Percentiles rank a stretch among this genome's conserved stretches.
Conservation (phyloP, 768 basidiomycete genomes). For the Trametes sanguinea region DNA sequence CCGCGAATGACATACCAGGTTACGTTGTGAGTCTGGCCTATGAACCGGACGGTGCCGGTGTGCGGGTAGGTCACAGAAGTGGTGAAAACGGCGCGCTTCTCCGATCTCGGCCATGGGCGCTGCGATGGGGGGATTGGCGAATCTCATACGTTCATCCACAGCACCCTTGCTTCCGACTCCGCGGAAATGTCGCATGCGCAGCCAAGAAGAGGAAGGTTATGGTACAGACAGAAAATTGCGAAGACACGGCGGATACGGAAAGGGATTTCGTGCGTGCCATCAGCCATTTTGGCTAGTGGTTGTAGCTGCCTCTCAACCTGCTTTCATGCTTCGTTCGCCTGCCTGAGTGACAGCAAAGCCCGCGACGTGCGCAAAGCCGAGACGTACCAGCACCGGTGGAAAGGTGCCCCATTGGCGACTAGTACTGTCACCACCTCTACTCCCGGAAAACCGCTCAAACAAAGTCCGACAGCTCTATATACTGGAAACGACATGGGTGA, state of each 20-base stretch:
- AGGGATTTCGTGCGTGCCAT: not conserved
- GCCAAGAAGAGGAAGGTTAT: conserved; percentile 1
- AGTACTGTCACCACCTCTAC: too few species aligned
- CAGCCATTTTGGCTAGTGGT: conserved; percentile 5
- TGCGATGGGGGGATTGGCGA: conserved; percentile 15
- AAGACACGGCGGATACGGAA: conserved; percentile 13
- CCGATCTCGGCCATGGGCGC: conserved; percentile 6
- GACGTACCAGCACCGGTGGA: too few species aligned
- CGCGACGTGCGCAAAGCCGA: too few species aligned
- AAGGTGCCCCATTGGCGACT: too few species aligned
- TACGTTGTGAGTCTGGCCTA: conserved; percentile 25
- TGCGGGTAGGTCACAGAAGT: conserved; percentile 24
- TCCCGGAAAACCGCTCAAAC: too few species aligned
- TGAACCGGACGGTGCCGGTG: conserved; percentile 24
- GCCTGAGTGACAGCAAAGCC: too few species aligned
- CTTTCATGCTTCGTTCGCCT: not conserved
- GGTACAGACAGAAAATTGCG: conserved; percentile 5
- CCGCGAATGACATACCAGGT: conserved; percentile 19
- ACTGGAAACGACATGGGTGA: too few species aligned
- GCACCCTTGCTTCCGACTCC: too few species aligned
- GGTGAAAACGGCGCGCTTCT: conserved; percentile 21
- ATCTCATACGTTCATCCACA: too few species aligned
- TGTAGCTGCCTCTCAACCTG: not conserved
- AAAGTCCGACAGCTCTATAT: too few species aligned
- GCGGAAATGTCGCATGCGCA: conserved; percentile 5